A percentile compares a stretch with the other conserved stretches of the same genome.
Conservation (phyloP, 306 rosid genomes). For the Purshia tridentata region DNA sequence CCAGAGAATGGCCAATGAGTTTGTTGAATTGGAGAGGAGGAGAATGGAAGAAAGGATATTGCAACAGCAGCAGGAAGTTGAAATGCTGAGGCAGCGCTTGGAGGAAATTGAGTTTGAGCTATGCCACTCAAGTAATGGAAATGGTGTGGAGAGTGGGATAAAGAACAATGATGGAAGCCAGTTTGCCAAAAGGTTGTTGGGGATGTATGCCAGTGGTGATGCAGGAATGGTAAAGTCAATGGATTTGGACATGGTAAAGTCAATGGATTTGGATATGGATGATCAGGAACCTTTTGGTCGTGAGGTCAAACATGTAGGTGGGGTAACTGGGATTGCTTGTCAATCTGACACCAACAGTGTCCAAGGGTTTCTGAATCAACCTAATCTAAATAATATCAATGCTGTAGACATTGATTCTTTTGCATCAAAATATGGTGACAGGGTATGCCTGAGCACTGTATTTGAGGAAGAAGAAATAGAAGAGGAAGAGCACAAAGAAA, state of each 20-base stretch:
- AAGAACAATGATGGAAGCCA: constrained; percentile 66
- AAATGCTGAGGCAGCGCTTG: constrained; percentile 68
- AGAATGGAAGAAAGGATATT: constrained; percentile 89
- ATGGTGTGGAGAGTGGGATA: constrained; percentile 29
- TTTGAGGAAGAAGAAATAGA: constrained; percentile 79
- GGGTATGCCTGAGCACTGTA: constrained; percentile 70
- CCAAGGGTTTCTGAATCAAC: constrained; percentile 39
- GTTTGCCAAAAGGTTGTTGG: constrained; percentile 61
- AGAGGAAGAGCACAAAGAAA: constrained; percentile 45
- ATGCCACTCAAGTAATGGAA: constrained; percentile 41
- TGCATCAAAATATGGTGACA: constrained; percentile 53
- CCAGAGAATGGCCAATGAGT: constrained; percentile 83
- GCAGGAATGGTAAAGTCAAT: constrained; percentile 91
- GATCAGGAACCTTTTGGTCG: constrained; percentile 68
- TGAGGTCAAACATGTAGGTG: constrained; percentile 55
- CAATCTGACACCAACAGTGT: constrained; percentile 32
- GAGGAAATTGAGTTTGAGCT: constrained; percentile 86
- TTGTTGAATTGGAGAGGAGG: constrained; percentile 83
- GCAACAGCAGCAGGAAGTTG: constrained; percentile 93
- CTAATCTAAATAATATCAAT: constrained; percentile 25
- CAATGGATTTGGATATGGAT: constrained; percentile 98
- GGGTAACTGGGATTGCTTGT: constrained; percentile 24
- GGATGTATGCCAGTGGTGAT: constrained; percentile 65
- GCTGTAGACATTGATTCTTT: constrained; percentile 36
- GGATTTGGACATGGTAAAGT: constrained; percentile 32